Evolutionary conservation across 495 filamentous ascomycete genomes (phyloP).

Genomic region (Cercophora sp.): DNA sequence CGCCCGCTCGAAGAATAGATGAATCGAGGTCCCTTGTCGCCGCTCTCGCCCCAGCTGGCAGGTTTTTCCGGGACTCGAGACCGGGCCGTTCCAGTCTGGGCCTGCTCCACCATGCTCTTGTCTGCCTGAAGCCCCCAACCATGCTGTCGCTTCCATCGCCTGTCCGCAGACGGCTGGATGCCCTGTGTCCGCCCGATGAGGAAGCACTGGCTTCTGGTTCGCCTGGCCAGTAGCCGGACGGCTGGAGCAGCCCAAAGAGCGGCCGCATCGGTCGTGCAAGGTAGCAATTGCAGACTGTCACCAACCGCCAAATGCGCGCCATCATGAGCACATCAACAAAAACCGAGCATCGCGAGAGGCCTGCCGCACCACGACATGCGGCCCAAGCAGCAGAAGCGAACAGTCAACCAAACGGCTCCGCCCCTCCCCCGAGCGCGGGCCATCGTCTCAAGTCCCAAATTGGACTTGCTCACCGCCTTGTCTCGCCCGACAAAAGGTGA

Average conservation of each 20-base stretch:
- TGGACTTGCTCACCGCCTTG: conserved; percentile 16
- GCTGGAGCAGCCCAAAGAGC: neutral
- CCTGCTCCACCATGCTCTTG: no score
- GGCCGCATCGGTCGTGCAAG: neutral
- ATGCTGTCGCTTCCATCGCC: conserved; percentile 9
- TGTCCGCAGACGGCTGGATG: conserved; percentile 3
- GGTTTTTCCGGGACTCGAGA: conserved; percentile 2
- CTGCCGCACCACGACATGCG: neutral
- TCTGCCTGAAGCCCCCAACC: neutral
- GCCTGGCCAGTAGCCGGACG: conserved; percentile 8
- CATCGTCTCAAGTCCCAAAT: conserved; percentile 6
- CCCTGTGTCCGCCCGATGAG: conserved; percentile 7
- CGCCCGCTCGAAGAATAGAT: no score
- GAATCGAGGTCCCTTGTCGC: neutral
- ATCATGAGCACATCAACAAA: neutral
- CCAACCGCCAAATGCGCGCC: neutral
- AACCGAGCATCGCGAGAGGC: neutral
- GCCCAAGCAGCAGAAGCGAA: neutral
- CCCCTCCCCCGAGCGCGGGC: conserved; percentile 4
- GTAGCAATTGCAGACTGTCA: neutral
- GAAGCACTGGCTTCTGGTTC: conserved; percentile 9
- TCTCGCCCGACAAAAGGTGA: conserved; percentile 3
- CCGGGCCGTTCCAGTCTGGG: conserved; percentile 1
- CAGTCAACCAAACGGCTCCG: conserved; percentile 13
- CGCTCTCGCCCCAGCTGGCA: neutral